Base-by-base conservation (phyloP, 2,329 filamentous ascomycete genomes). In the Alternaria incomplexa region DNA sequence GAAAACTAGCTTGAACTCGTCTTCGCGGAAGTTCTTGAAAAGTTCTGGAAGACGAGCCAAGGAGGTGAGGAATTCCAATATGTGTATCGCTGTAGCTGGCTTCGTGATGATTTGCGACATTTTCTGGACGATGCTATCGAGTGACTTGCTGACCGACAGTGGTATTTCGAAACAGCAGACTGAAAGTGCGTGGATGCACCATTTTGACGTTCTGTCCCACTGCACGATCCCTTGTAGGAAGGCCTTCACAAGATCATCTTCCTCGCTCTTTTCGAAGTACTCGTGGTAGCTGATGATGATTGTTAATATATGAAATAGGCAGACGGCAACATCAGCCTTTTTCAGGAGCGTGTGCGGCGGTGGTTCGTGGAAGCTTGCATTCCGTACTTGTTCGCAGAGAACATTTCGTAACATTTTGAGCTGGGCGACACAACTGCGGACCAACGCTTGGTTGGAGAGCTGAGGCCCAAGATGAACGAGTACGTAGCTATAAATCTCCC, bases 51-150 rank as follows among this genome's bases (percentile, higher is more conserved):
- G 83, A 36, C 95, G 90, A 56, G 94, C 93, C 26, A 99, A 86
- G 53, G 93, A 91, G 10, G 93, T 92, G n/a, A 99, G 84, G 74
- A 99, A 98, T 75, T 99, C 96, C 53, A 99, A 85, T 64, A 99
- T 97, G 75, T 99, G 96, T 64, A 97, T 91, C 10, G 95, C 93
- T 36, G 97, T 91, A 60, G 94, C 89, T 7, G 93, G 90, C 73
- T 97, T 94, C 1, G 96, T 98, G 73, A 99, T 97, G 73, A 97
- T 96, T 71, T 94, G 93, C 1, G 94, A 91, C 92, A 99, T 97
- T 77, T 93, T 95, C 73, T 94, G 91, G 58, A 99, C 85, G 69
- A 98, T 93, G 48, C 89, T 91, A 48, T 95, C 91, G 63, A 98
- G 85, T 20, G 90, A 91, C 76, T 95, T 97, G 75, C 91, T 93